phyloP scores from a whole-genome alignment of 495 filamentous ascomycete genomes.

The Aspergillus taichungensis region DNA sequence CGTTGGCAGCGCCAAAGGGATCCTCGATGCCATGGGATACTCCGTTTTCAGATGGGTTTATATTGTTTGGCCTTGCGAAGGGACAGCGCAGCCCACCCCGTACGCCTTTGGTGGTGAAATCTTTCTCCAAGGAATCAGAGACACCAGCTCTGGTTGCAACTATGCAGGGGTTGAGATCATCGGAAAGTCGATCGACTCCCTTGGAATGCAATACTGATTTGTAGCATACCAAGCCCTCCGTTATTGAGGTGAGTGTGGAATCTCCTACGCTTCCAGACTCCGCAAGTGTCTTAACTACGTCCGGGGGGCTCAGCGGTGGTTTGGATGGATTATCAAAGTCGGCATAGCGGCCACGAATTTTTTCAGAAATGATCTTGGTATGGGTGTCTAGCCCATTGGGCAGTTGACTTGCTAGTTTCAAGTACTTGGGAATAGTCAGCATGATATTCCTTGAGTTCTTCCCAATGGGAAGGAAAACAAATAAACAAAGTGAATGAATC shows the following conservation, averaged over 20 bases:
- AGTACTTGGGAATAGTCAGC: slow-evolving; percentile 13
- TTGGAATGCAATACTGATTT: slow-evolving; percentile 26
- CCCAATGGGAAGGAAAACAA: neutral
- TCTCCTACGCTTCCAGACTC: slow-evolving; percentile 37
- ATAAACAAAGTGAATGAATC: slow-evolving; percentile 12
- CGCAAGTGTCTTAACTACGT: slow-evolving; percentile 39
- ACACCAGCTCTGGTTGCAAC: slow-evolving; percentile 30
- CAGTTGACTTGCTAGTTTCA: slow-evolving; percentile 20
- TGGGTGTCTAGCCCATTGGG: slow-evolving; percentile 26
- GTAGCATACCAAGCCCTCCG: slow-evolving; percentile 33
- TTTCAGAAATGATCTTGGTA: slow-evolving; percentile 19
- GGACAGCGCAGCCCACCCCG: slow-evolving; percentile 38
- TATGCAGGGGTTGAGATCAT: slow-evolving; percentile 24
- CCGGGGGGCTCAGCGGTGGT: slow-evolving; percentile 27
- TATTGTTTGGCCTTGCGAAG: slow-evolving; percentile 31
- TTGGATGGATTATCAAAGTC: slow-evolving; percentile 9
- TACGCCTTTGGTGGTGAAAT: slow-evolving; percentile 39
- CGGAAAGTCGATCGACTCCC: slow-evolving; percentile 9
- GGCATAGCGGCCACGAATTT: slow-evolving; percentile 11
- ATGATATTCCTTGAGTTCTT: slow-evolving; percentile 1
- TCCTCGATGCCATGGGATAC: slow-evolving; percentile 15
- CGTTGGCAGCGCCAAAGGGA: slow-evolving; percentile 20
- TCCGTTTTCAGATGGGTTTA: slow-evolving; percentile 18
- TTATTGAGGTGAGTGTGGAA: slow-evolving; percentile 28
- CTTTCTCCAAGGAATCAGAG: slow-evolving; percentile 28